Conservation (phyloP, 2,329 filamentous ascomycete species). For the Hypoxylon sp. region DNA sequence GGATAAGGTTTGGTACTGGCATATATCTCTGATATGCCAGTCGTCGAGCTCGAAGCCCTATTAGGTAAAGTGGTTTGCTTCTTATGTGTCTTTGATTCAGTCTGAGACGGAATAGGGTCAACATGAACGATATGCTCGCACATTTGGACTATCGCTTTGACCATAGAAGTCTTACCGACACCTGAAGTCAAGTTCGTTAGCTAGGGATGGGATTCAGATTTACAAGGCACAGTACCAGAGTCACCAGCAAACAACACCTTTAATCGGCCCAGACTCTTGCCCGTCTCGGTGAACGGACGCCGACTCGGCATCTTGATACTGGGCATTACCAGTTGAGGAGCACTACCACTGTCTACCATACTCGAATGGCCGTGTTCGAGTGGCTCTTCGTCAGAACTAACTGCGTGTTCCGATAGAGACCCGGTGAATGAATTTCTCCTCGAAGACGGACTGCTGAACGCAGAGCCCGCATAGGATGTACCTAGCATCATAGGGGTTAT, state of each 20-base stretch:
- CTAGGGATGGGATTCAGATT: slow-evolving; percentile 33
- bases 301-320: slow-evolving; percentile 92
- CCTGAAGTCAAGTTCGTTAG: slow-evolving; percentile 63
- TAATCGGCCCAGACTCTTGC: slow-evolving; percentile 85
- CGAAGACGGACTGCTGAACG: slow-evolving; percentile 66
- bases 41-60: slow-evolving; percentile 53
- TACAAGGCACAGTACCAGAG: slow-evolving; percentile 67
- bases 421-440: slow-evolving; percentile 65
- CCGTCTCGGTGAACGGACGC: slow-evolving; percentile 89
- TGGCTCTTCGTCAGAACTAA: slow-evolving; percentile 65
- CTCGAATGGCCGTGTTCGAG: slow-evolving; percentile 57
- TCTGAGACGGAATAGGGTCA: slow-evolving; percentile 70
- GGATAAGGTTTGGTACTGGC: slow-evolving; percentile 89
- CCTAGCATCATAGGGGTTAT: slow-evolving; percentile 63
- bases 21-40: slow-evolving; percentile 75
- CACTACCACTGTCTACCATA: slow-evolving; percentile 64
- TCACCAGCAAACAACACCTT: slow-evolving; percentile 91
- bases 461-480: slow-evolving; percentile 59
- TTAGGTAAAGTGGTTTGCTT: slow-evolving; percentile 38
- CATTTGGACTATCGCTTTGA: slow-evolving; percentile 87
- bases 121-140: slow-evolving; percentile 96
- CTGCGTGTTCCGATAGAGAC: slow-evolving; percentile 63
- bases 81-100: slow-evolving; percentile 41
- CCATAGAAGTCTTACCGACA: slow-evolving; percentile 89
- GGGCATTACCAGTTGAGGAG: slow-evolving; percentile 95